These are phyloP conservation scores for Marasmius fiardii DNA, from an alignment of 1,284 basidiomycete genomes.

Conservation along the genomic window DNA sequence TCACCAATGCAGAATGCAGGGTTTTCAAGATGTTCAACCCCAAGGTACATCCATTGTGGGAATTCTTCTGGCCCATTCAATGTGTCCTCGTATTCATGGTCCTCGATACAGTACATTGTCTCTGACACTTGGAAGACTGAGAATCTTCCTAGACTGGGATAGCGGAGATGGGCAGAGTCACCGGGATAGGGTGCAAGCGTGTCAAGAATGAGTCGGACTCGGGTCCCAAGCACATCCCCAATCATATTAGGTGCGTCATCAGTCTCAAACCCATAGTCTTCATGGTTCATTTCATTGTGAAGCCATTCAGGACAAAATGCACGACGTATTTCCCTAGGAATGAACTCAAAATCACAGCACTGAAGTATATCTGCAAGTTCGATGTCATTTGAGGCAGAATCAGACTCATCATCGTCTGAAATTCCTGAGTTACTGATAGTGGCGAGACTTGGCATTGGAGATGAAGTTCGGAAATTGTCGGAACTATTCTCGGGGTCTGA, in stretches of 20 bases:
- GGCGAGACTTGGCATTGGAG: not conserved
- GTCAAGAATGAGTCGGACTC: not conserved
- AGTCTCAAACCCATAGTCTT: not conserved
- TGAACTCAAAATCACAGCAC: not conserved
- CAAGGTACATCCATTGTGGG: not conserved
- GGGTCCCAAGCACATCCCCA: not conserved
- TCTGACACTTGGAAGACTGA: not conserved
- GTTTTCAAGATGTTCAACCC: not conserved
- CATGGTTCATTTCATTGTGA: not conserved
- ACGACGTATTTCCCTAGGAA: not conserved
- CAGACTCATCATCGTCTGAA: not conserved
- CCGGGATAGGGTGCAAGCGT: not conserved
- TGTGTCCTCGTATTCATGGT: not conserved
- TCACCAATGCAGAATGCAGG: not conserved
- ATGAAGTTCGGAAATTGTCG: not conserved
- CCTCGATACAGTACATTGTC: not conserved
- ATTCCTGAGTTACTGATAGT: too few species aligned
- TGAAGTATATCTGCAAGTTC: not conserved
- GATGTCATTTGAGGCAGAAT: not conserved
- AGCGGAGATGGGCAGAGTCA: not conserved
- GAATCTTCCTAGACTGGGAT: not conserved
- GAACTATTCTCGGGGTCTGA: not conserved
- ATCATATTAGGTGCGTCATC: not conserved
- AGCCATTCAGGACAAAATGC: not conserved
- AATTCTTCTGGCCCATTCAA: not conserved